Base-by-base conservation (phyloP, 495 filamentous ascomycete genomes). In the Aspergillus nanangensis region DNA sequence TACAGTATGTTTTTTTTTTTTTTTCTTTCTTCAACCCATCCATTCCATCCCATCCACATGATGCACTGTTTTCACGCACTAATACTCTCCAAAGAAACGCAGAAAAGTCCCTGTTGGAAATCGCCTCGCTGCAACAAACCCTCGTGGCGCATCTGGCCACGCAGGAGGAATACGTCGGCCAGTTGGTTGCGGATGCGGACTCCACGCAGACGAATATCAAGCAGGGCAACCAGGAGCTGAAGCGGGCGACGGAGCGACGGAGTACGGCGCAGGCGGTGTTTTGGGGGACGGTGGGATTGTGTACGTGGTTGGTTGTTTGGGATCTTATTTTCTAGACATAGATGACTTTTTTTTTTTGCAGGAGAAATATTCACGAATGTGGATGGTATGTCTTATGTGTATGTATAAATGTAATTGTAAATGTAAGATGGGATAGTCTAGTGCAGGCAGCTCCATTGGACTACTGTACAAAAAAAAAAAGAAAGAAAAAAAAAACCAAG, bases 221-320 rank as follows among this genome's bases (percentile, higher is more conserved):
- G 2, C 79, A 81, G 25, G 93, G 93, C 8, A 99, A 97, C 61
- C 87, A 85, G 61, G 84, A 97, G 67, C 70, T 99, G 32, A 95
- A 92, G 65, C 81, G 84, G 56, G 92, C 91, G 31, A 80, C 80
- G 5, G 81, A 90, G 70, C 75, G 84, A 52, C 74, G 77, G 48
- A 95, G 90, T 73, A 84, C 89, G 29, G 93, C 93, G 20, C 83
- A 83, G 56, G 86, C 85, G 52, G 85, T 95, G 21, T 99, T 97
- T 58, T 96, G 84, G 67, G 87, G 83, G 10, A 90, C 89, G 5
- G 82, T 85, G 21, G 86, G 83, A 0, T 73, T 97, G 47, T 95
- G 90, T 62, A 68, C 79, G 3, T 83, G 85, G 56, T 73, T 99
- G 47, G 74, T 99, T 8, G 70, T 90, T n/a, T 99, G 90, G 88